Conservation (phyloP, 179 eudicot species). For the Silene noctiflora region DNA sequence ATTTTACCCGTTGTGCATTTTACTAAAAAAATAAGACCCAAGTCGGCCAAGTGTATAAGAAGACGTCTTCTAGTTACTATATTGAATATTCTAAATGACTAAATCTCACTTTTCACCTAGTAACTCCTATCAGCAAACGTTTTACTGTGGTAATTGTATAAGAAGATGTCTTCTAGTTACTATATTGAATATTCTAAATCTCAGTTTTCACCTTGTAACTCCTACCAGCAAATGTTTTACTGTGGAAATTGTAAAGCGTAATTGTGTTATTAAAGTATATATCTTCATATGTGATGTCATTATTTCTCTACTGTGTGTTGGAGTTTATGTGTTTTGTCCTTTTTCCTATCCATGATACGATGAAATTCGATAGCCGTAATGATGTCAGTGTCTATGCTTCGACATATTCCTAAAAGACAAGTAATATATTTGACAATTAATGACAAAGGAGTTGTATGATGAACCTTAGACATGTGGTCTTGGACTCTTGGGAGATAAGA, state of each 20-base stretch:
- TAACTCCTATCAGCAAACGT: not conserved
- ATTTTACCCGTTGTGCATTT: not conserved
- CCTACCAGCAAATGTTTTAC: not conserved
- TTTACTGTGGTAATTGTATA: not conserved
- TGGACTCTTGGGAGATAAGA: not conserved
- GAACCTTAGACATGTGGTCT: conserved; percentile 14
- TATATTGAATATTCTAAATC: not conserved
- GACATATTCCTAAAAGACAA: conserved; percentile 11
- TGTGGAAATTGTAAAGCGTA: not conserved
- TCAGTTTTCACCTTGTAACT: not conserved
- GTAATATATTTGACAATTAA: conserved; percentile 2
- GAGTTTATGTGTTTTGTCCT: not conserved
- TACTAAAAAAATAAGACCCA: not conserved
- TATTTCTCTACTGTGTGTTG: not conserved
- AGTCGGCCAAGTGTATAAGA: not conserved
- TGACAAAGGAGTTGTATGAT: not conserved
- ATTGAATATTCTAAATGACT: not conserved
- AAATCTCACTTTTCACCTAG: not conserved
- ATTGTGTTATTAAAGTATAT: not conserved
- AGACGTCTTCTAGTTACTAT: not conserved
- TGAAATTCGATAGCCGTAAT: conserved; percentile 4
- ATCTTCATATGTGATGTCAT: not conserved
- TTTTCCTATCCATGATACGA: not conserved
- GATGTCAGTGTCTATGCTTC: not conserved
- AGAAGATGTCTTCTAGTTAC: not conserved